A percentile compares a stretch with the other conserved stretches of the same genome.
Conservation (phyloP, 768 basidiomycete species). For the Pulveroboletus frians region DNA sequence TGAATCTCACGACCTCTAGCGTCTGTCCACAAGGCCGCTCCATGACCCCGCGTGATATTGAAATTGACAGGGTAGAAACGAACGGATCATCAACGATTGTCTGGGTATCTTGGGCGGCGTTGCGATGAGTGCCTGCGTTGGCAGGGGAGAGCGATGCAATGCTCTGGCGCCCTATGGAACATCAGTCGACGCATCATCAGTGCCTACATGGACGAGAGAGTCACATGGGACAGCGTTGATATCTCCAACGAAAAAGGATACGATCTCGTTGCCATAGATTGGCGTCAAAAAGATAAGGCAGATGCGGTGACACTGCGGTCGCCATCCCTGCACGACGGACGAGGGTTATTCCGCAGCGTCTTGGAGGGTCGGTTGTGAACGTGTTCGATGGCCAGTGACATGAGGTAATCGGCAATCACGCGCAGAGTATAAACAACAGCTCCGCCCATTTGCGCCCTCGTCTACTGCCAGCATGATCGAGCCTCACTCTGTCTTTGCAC, state of each 20-base stretch:
- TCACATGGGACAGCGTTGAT: no score
- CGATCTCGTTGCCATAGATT: no score
- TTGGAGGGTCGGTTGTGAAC: no score
- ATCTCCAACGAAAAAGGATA: no score
- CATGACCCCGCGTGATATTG: not conserved
- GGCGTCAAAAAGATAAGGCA: no score
- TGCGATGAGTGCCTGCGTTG: not conserved
- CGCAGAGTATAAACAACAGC: conserved; percentile 10
- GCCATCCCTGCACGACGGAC: no score
- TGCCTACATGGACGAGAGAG: not conserved
- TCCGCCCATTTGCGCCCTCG: conserved; percentile 1
- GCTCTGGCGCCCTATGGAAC: not conserved
- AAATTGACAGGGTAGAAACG: not conserved
- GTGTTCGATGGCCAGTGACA: not conserved
- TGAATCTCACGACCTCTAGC: not conserved
- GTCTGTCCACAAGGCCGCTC: not conserved
- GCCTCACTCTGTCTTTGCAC: conserved; percentile 19
- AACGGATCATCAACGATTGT: not conserved
- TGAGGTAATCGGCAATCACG: conserved; percentile 22
- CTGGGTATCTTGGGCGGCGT: not conserved
- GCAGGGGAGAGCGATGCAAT: not conserved
- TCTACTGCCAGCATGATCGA: conserved; percentile 22
- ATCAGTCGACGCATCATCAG: not conserved
- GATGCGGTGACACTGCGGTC: no score
- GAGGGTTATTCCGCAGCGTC: no score